Base-by-base conservation (phyloP, 2,329 filamentous ascomycete species). In the Arthrobotrys conoides region DNA sequence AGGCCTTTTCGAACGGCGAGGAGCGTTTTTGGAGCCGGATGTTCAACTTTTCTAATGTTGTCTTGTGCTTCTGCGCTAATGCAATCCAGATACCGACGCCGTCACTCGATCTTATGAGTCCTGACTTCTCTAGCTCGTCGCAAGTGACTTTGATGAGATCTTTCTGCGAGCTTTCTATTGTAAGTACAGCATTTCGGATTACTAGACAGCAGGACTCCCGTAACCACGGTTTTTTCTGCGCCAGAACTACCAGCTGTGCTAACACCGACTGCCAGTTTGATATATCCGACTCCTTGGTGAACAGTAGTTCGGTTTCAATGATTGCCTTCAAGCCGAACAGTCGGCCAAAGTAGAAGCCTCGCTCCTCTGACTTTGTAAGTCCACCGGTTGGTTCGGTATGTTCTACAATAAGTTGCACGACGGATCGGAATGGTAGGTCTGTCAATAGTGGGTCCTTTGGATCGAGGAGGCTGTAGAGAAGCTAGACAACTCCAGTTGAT, bases 271-370 rank as follows among this genome's bases (percentile, higher is more conserved):
- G 76, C 64, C 76, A 68, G 55, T 87, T 86, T 90, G 91, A 94
- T 82, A 86, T 22, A 30, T 79, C 41, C 3, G 75, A 44, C 14
- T 73, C 33, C 16, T 55, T 30, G 9, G 67, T 71, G 81, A 94
- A 91, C 12, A 96, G 86, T 48, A 94, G 88, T 3, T 89, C 89
- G 12, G 94, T 93, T 83, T 93, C 90, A 53, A 97, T 90, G 79
- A 98, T 91, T 76, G 93, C 93, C 84, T 97, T 92, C 51, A 94
- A 88, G 1, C 94, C 95, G 82, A 97, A 97, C 0, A 97, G 86
- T 81, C 93, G 90, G 5, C 96, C 96, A 80, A 97, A 92, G 80
- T 90, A 89, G 83, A 94, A 90, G 83, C 98, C 94, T 82, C 93
- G 89, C 85, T 94, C 91, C 85, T 98, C 94, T 87, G 97, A 88